phyloP scores from a whole-genome alignment of 768 basidiomycete species.

The Pleurotus giganteus region DNA sequence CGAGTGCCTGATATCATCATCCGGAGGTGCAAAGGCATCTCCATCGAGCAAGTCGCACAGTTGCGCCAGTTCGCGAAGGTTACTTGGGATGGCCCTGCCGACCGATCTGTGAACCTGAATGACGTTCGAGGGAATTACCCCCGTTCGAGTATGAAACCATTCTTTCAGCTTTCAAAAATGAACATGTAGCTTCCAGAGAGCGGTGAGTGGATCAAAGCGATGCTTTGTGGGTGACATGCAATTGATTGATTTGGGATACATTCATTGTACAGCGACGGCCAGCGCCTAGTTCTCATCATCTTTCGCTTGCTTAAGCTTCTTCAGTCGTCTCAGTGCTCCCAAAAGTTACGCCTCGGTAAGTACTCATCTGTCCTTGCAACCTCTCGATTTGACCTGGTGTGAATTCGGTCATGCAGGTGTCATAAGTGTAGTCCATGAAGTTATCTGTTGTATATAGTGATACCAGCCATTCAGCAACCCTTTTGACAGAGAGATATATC shows the following conservation, averaged over 20 bases:
- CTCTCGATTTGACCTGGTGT: conserved; percentile 43
- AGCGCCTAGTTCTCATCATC: background rate
- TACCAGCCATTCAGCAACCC: background rate
- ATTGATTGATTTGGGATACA: background rate
- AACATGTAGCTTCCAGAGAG: too few relatives aligned
- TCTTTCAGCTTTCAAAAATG: too few relatives aligned
- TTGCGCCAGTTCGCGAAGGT: background rate
- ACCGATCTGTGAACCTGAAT: background rate
- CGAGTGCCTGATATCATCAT: background rate
- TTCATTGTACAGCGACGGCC: too few relatives aligned
- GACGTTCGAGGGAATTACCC: background rate
- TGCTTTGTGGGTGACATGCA: too few relatives aligned
- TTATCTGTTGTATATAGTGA: conserved; percentile 29
- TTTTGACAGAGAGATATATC: background rate
- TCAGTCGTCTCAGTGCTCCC: background rate
- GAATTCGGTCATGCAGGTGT: conserved; percentile 49
- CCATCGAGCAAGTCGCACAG: background rate
- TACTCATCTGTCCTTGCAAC: conserved; percentile 37
- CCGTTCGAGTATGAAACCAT: too few relatives aligned
- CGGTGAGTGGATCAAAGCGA: too few relatives aligned
- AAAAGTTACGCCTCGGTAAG: conserved; percentile 37
- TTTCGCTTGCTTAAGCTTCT: background rate
- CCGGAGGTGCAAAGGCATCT: background rate
- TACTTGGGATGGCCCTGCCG: background rate
- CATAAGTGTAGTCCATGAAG: conserved; percentile 54